Conservation (phyloP, 129 eudicot species). For the Arctium lappa region DNA sequence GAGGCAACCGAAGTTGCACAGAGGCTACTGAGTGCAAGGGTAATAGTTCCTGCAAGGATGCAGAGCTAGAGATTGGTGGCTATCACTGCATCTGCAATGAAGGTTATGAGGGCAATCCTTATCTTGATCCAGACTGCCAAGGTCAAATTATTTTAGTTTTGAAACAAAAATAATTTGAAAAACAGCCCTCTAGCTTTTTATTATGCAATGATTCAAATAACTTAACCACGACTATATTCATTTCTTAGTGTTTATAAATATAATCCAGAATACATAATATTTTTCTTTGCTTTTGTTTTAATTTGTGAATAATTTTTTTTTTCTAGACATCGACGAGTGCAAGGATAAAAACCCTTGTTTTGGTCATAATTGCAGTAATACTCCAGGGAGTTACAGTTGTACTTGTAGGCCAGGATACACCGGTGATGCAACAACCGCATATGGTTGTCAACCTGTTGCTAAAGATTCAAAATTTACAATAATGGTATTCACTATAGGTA, state of each 20-base stretch:
- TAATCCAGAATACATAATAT: no score
- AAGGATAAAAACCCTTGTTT: conserved; percentile 4
- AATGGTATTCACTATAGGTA: background rate
- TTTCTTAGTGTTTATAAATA: no score
- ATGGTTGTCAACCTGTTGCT: background rate
- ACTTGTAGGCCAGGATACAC: conserved; percentile 24
- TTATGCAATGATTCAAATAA: no score
- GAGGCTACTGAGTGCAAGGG: background rate
- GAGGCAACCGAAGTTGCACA: background rate
- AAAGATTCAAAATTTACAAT: background rate
- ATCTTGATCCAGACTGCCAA: conserved; percentile 17
- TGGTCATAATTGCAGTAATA: conserved; percentile 27
- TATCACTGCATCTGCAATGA: conserved; percentile 12
- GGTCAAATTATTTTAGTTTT: background rate
- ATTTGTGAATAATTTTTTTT: background rate
- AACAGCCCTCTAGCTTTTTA: background rate
- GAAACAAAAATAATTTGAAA: background rate
- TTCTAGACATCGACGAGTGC: conserved; percentile 29
- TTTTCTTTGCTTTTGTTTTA: background rate
- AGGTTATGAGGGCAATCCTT: conserved; percentile 21
- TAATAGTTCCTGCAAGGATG: conserved; percentile 8
- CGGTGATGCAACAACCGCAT: conserved; percentile 16
- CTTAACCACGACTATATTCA: no score
- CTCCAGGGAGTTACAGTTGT: conserved; percentile 32
- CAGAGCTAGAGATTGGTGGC: conserved; percentile 15